These are phyloP conservation scores for Solanum hybrid DNA, from an alignment of 305 asterid species.

Conservation along the genomic window DNA sequence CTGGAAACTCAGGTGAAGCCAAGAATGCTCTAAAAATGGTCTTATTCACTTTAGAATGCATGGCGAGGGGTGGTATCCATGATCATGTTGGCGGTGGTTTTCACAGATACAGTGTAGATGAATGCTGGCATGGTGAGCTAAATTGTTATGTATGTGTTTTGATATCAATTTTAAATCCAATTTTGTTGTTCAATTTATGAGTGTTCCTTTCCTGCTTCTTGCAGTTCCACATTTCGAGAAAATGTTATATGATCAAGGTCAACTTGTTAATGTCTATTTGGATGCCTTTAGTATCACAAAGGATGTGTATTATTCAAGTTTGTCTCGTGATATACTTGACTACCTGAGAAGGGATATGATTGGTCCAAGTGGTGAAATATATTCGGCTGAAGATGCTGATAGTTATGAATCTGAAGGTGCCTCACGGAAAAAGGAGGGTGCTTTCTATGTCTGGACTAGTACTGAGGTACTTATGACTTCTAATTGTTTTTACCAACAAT, in stretches of 20 bases:
- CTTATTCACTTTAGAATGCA: constrained; percentile 54
- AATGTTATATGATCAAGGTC: constrained; percentile 97
- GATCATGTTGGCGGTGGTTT: constrained; percentile 96
- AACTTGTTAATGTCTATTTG: constrained; percentile 61
- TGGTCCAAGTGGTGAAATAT: constrained; percentile 77
- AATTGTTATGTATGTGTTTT: neutral
- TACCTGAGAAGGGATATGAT: constrained; percentile 88
- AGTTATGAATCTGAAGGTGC: constrained; percentile 84
- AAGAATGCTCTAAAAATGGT: constrained; percentile 53
- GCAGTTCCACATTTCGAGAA: constrained; percentile 98
- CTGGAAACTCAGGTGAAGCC: constrained; percentile 51
- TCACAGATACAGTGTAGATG: constrained; percentile 96
- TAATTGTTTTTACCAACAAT: neutral
- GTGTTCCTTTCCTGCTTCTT: constrained; percentile 4
- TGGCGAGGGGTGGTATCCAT: constrained; percentile 90
- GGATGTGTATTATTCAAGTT: constrained; percentile 51
- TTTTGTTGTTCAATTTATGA: neutral
- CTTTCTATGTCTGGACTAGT: constrained; percentile 76
- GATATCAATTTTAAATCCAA: neutral
- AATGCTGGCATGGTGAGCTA: constrained; percentile 91
- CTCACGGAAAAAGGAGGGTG: constrained; percentile 68
- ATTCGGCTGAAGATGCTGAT: constrained; percentile 96
- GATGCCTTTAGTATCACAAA: constrained; percentile 67
- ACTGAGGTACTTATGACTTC: constrained; percentile 38
- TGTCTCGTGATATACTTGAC: constrained; percentile 67